A percentile compares a stretch with the other conserved stretches of the same genome.
These are phyloP conservation scores for Ambispora gerdemannii DNA, from an alignment of 192 early-diverging fungal species.

Conservation along the genomic window DNA sequence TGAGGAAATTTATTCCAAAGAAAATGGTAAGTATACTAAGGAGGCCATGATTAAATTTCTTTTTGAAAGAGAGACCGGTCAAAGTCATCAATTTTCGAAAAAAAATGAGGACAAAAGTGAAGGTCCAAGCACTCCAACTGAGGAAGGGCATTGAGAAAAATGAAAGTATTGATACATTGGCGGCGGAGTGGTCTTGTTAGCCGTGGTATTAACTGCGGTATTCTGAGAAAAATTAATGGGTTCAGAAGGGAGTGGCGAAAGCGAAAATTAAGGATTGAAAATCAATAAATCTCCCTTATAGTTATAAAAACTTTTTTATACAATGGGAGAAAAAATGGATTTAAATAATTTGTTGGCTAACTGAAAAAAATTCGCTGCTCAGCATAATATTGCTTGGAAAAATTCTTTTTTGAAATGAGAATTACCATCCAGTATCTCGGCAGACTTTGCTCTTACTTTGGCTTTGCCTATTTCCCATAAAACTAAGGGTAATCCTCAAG, in stretches of 20 bases:
- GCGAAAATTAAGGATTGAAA: too few species aligned
- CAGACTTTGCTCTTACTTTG: slow-evolving; percentile 2
- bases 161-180: too few species aligned
- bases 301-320: too few species aligned
- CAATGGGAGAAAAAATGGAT: too few species aligned
- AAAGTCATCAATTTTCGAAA: not conserved
- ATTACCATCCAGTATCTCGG: not conserved
- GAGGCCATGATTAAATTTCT: not conserved
- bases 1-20: not conserved
- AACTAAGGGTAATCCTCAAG: slow-evolving; percentile 4
- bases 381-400: slow-evolving; percentile 22
- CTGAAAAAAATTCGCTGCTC: slow-evolving; percentile 2
- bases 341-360: not conserved
- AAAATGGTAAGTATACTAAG: slow-evolving; percentile 4
- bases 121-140: not conserved
- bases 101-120: not conserved
- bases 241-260: too few species aligned
- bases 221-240: too few species aligned
- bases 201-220: too few species aligned
- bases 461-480: slow-evolving; percentile 9
- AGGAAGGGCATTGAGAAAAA: too few species aligned
- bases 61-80: slow-evolving; percentile 1
- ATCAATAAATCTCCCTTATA: too few species aligned
- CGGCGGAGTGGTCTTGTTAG: too few species aligned
- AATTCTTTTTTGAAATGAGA: slow-evolving; percentile 17